These are phyloP conservation scores for Aspergillus hiratsukae DNA, from an alignment of 2,329 filamentous ascomycete species.

Conservation along the genomic window DNA sequence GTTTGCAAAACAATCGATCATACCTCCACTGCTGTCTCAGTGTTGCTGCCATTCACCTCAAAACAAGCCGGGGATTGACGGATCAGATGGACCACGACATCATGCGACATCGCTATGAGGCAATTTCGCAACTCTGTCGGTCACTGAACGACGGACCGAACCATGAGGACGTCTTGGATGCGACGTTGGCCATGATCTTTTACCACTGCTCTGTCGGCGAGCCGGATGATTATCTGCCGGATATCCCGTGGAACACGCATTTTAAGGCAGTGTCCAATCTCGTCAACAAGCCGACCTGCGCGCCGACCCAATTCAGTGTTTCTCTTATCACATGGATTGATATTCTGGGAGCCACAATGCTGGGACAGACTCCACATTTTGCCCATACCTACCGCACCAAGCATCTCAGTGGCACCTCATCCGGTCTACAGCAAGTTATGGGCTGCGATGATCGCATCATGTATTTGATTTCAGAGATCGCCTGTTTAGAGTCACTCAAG, in stretches of 20 bases:
- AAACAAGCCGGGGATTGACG: conserved; percentile 52
- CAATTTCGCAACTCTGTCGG: conserved; percentile 78
- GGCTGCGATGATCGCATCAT: conserved; percentile 95
- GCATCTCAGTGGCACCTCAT: conserved; percentile 61
- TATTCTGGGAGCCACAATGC: conserved; percentile 89
- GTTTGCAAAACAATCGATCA: conserved; percentile 81
- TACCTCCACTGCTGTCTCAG: conserved; percentile 94
- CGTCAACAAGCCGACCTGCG: conserved; percentile 70
- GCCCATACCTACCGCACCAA: conserved; percentile 91
- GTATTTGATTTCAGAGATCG: conserved; percentile 96
- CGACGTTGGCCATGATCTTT: conserved; percentile 88
- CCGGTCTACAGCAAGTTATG: conserved; percentile 87
- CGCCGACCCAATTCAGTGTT: conserved; percentile 84
- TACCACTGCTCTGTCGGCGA: conserved; percentile 88
- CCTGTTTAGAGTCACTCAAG: conserved; percentile 87
- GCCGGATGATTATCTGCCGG: conserved; percentile 77
- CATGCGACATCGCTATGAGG: conserved; percentile 78
- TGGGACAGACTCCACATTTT: conserved; percentile 76
- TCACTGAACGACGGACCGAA: conserved; percentile 72
- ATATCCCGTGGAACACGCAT: conserved; percentile 94
- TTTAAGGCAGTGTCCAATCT: conserved; percentile 83
- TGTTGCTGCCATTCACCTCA: conserved; percentile 86
- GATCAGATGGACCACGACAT: conserved; percentile 13
- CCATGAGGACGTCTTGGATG: conserved; percentile 82
- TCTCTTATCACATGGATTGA: conserved; percentile 86